Conservation (phyloP, 2,329 filamentous ascomycete genomes). For the Thelonectria olida region DNA sequence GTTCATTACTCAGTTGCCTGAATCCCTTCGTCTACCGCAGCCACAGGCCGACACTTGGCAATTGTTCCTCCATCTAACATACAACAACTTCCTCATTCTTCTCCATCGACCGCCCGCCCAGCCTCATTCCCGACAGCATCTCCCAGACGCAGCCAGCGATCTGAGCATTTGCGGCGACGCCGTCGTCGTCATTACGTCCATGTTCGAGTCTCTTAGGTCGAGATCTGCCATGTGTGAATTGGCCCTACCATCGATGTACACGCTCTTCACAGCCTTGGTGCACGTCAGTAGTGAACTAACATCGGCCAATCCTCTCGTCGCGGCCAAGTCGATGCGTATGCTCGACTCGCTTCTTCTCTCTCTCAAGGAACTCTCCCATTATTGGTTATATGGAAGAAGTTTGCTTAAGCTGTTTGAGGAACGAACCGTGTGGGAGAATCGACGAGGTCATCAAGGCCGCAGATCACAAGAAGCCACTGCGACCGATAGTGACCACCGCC, state of each 20-base stretch:
- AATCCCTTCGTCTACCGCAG: slow-evolving; percentile 35
- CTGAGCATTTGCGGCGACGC: slow-evolving; percentile 45
- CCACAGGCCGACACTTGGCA: slow-evolving; percentile 40
- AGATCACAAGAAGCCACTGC: slow-evolving; percentile 10
- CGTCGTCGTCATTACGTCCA: slow-evolving; percentile 38
- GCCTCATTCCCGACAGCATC: slow-evolving; percentile 18
- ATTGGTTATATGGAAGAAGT: slow-evolving; percentile 46
- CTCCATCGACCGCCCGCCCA: slow-evolving; percentile 44
- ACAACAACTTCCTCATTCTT: slow-evolving; percentile 47
- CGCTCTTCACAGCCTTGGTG: slow-evolving; percentile 45
- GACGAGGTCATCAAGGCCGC: slow-evolving; percentile 1
- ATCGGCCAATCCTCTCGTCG: slow-evolving; percentile 43
- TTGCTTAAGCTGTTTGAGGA: slow-evolving; percentile 43
- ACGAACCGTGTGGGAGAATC: slow-evolving; percentile 29
- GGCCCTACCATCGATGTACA: slow-evolving; percentile 42
- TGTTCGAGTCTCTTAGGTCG: slow-evolving; percentile 41
- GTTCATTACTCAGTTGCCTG: slow-evolving; percentile 42
- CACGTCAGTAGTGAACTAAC: slow-evolving; percentile 40
- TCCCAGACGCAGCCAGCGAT: slow-evolving; percentile 32
- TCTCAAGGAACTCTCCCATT: slow-evolving; percentile 38
- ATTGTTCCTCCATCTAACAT: slow-evolving; percentile 45
- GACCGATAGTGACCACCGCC: slow-evolving; percentile 4
- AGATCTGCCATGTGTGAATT: slow-evolving; percentile 34
- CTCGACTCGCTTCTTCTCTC: slow-evolving; percentile 43
- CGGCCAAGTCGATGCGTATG: slow-evolving; percentile 41